Evolutionary conservation across 306 rosid genomes (phyloP).

Genomic region (Psophocarpus tetragonolobus): DNA sequence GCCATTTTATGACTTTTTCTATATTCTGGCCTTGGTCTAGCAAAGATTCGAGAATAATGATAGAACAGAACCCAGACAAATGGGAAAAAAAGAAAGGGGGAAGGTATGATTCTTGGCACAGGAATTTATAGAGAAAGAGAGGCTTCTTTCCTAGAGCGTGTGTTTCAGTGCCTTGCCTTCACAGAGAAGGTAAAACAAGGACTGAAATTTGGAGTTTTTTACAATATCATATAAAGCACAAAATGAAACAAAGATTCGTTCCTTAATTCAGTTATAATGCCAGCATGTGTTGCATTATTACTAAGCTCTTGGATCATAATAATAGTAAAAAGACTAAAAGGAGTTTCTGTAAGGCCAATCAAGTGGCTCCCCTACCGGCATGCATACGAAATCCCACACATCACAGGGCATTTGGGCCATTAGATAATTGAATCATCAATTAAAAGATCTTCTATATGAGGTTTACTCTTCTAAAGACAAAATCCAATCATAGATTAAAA

Average conservation of each 20-base stretch:
- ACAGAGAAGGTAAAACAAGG: constrained; percentile 38
- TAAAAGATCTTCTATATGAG: background rate
- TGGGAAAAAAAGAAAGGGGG: constrained; percentile 38
- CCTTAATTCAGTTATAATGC: constrained; percentile 73
- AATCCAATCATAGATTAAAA: background rate
- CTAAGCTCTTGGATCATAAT: constrained; percentile 21
- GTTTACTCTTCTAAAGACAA: background rate
- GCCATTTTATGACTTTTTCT: constrained; percentile 49
- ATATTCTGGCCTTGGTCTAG: constrained; percentile 37
- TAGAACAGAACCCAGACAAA: constrained; percentile 34
- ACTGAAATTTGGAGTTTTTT: background rate
- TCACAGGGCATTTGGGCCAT: constrained; percentile 27
- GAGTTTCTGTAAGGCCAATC: constrained; percentile 26
- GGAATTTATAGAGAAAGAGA: constrained; percentile 33
- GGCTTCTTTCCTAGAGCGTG: constrained; percentile 11
- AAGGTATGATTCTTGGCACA: constrained; percentile 28
- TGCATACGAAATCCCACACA: background rate
- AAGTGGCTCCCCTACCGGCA: background rate
- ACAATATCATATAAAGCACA: constrained; percentile 28
- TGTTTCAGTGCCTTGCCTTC: constrained; percentile 52
- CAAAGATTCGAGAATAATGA: constrained; percentile 44
- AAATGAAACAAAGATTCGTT: constrained; percentile 57
- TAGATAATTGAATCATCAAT: background rate
- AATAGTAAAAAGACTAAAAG: constrained; percentile 10
- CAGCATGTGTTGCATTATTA: constrained; percentile 39